Percentiles rank a stretch among this genome's conserved stretches.
Conservation (phyloP, 371 early-diverging fungal species). For the Mucor lusitanicus region DNA sequence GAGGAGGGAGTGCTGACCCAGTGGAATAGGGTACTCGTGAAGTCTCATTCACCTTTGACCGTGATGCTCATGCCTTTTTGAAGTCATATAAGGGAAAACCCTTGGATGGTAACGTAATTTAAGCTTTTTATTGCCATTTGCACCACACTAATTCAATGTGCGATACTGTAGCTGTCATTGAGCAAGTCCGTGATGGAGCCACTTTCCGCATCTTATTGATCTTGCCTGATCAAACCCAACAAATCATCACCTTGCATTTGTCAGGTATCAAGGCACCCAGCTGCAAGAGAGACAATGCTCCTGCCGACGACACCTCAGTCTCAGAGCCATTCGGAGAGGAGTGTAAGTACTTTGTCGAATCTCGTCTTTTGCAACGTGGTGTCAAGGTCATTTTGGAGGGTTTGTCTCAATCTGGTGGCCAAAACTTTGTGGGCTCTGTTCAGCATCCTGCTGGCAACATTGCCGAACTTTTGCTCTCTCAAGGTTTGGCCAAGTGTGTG, state of each 20-base stretch:
- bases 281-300: conserved; percentile 74
- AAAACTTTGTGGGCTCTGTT: conserved; percentile 78
- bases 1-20: conserved; percentile 29
- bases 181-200: conserved; percentile 93
- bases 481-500: conserved; percentile 86
- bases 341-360: conserved; percentile 90
- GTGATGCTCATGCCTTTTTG: conserved; percentile 76
- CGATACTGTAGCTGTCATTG: conserved; percentile 71
- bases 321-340: conserved; percentile 93
- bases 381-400: conserved; percentile 85
- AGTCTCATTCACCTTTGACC: conserved; percentile 60
- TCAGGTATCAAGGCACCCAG: conserved; percentile 90
- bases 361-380: conserved; percentile 88
- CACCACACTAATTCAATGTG: neutral
- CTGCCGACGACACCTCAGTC: conserved; percentile 46
- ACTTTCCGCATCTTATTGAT: conserved; percentile 79
- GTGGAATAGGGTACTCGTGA: conserved; percentile 53
- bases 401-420: conserved; percentile 55
- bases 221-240: conserved; percentile 60
- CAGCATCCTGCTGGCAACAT: conserved; percentile 91
- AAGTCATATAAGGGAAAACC: conserved; percentile 79
- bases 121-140: neutral
- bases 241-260: conserved; percentile 76
- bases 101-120: conserved; percentile 64
- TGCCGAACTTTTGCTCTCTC: conserved; percentile 81